These are phyloP conservation scores for Globisporangium cederbergense DNA, from an alignment of 352 stramenopile genomes.

Conservation along the genomic window DNA sequence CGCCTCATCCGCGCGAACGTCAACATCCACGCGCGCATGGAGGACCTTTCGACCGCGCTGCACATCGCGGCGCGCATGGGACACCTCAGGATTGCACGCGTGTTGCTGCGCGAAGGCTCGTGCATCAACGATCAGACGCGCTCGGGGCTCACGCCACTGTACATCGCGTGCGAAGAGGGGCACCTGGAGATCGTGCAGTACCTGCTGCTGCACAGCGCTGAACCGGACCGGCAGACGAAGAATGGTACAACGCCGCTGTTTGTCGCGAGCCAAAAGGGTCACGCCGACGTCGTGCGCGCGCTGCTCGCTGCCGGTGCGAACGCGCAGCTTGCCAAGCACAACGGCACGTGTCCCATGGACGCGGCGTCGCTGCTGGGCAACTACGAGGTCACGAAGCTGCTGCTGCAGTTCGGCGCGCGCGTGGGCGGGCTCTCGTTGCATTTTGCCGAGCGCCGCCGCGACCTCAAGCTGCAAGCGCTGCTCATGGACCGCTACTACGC, in stretches of 20 bases:
- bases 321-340: conserved; percentile 57
- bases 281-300: conserved; percentile 44
- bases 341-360: conserved; percentile 72
- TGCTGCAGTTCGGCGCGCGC: conserved; percentile 64
- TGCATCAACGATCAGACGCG: conserved; percentile 69
- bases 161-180: conserved; percentile 85
- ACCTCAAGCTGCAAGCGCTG: conserved; percentile 54
- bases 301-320: conserved; percentile 57
- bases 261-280: conserved; percentile 70
- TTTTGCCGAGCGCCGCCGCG: conserved; percentile 67
- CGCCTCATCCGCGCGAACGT: conserved; percentile 44
- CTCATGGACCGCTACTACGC: conserved; percentile 64
- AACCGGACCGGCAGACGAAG: conserved; percentile 39
- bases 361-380: conserved; percentile 64
- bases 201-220: conserved; percentile 34
- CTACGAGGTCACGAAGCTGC: conserved; percentile 47
- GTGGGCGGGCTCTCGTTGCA: conserved; percentile 65
- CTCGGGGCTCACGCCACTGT: conserved; percentile 73
- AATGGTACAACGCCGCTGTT: conserved; percentile 74
- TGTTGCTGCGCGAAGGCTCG: conserved; percentile 51
- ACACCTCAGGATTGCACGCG: conserved; percentile 43
- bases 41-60: conserved; percentile 72
- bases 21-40: conserved; percentile 66
- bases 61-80: conserved; percentile 83
- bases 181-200: conserved; percentile 60